These are phyloP conservation scores for Diplocarpon mali DNA, from an alignment of 2,329 filamentous ascomycete species.

Conservation along the genomic window DNA sequence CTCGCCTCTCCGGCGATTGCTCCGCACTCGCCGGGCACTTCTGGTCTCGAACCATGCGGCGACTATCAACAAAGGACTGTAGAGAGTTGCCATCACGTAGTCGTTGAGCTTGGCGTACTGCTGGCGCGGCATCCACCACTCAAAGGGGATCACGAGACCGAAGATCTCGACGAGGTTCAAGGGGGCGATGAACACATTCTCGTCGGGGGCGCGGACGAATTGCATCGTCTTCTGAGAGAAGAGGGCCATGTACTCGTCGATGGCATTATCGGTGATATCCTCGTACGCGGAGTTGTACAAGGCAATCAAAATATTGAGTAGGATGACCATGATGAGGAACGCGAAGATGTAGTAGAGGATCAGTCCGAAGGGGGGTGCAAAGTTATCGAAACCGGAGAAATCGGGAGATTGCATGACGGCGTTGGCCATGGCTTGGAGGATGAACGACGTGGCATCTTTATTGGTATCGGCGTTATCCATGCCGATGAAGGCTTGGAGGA, in stretches of 20 bases:
- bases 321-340: slow-evolving; percentile 88
- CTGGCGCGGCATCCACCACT: slow-evolving; percentile 80
- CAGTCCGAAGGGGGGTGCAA: slow-evolving; percentile 84
- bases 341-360: slow-evolving; percentile 97
- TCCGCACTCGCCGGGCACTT: slow-evolving; percentile 53
- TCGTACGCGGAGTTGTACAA: slow-evolving; percentile 96
- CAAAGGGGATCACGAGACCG: slow-evolving; percentile 64
- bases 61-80: slow-evolving; percentile 70
- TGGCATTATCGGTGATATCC: slow-evolving; percentile 69
- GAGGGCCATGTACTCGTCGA: slow-evolving; percentile 89
- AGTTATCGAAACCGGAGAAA: slow-evolving; percentile 78
- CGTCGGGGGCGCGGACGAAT: slow-evolving; percentile 90
- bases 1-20: slow-evolving; percentile 70
- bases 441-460: slow-evolving; percentile 53
- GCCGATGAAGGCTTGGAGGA: slow-evolving; percentile 89
- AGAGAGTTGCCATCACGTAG: slow-evolving; percentile 74
- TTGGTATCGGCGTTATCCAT: slow-evolving; percentile 75
- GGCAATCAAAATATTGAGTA: slow-evolving; percentile 93
- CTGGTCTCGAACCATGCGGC: slow-evolving; percentile 63
- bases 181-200: slow-evolving; percentile 95
- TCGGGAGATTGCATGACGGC: slow-evolving; percentile 87
- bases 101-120: slow-evolving; percentile 77
- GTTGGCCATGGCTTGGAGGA: slow-evolving; percentile 75
- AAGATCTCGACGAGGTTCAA: slow-evolving; percentile 91
- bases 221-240: slow-evolving; percentile 94